phyloP scores from a whole-genome alignment of 495 filamentous ascomycete genomes.

The Xylaria venustula region DNA sequence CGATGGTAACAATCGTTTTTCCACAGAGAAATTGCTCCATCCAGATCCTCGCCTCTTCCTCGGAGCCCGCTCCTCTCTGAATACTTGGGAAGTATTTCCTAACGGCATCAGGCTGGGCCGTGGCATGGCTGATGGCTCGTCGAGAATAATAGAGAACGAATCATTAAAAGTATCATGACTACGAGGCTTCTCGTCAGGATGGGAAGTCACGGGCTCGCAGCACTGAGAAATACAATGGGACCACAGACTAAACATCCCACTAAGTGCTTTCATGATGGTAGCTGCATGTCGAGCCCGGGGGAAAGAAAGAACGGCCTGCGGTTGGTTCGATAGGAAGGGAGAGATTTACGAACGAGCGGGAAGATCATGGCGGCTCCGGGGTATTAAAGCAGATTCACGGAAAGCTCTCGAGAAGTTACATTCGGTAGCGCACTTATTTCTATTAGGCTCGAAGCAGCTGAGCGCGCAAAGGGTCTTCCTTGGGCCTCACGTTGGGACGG shows the following conservation, averaged over 20 bases:
- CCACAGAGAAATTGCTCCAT: slow-evolving; percentile 32
- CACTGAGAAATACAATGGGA: slow-evolving; percentile 40
- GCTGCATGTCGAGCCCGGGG: slow-evolving; percentile 24
- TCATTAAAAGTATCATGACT: slow-evolving; percentile 25
- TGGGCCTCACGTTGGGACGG: slow-evolving; percentile 20
- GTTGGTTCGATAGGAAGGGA: slow-evolving; percentile 22
- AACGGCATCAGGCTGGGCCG: slow-evolving; percentile 33
- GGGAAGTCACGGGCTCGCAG: slow-evolving; percentile 32
- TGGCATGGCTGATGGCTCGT: slow-evolving; percentile 39
- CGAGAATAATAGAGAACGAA: slow-evolving; percentile 32
- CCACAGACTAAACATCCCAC: slow-evolving; percentile 43
- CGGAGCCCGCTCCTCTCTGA: slow-evolving; percentile 30
- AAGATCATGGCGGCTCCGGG: slow-evolving; percentile 27
- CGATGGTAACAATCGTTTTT: slow-evolving; percentile 30
- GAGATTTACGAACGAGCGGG: slow-evolving; percentile 22
- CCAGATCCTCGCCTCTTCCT: slow-evolving; percentile 33
- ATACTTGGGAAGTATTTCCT: slow-evolving; percentile 25
- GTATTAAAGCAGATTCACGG: slow-evolving; percentile 25
- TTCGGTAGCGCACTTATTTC: background rate
- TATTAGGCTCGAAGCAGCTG: slow-evolving; percentile 32
- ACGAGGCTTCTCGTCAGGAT: slow-evolving; percentile 37
- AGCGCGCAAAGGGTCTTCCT: slow-evolving; percentile 23
- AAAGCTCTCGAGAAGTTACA: background rate
- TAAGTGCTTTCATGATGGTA: slow-evolving; percentile 36
- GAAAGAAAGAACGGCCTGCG: slow-evolving; percentile 29